Evolutionary conservation across 371 early-diverging fungal species (phyloP), one percentile per base, ranked within the genome.

Genomic region (Apophysomyces variabilis): DNA sequence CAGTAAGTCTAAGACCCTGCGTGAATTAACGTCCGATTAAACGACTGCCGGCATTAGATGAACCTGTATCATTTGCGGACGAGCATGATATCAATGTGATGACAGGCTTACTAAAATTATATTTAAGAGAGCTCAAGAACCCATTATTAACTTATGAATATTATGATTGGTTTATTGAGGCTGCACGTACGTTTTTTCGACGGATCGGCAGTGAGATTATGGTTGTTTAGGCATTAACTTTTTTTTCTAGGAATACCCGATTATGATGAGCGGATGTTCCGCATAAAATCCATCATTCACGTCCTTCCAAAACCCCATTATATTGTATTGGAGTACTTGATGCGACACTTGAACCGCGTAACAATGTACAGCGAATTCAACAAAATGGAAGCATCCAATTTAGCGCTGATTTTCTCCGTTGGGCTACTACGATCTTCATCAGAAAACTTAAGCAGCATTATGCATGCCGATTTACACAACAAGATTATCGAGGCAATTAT

Each of bases 351-450:
- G 47, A 72, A 79, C 38, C 78, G 74, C 43, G 90, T 94, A 1
- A 80, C 89, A 3, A 77, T 80, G 4, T 78, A 89, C 38, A 77
- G 87, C 39, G 86, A 85, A 5, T 74, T 82, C n/a, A 95, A 93
- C 72, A 95, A 95, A 74, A 95, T 95, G 95, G 94, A 95, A 66
- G 75, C 90, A 26, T 79, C 88, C 4, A 95, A 94, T 72, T 71
- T 95, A 16, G 94, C 95, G 5, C 87, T 93, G 57, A 93, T 93
- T 7, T 93, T 95, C 72, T 92, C 93, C 0, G 84, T 87, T 6
- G 87, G 85, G 7, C 61, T 89, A 38, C 61, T 89, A 21, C 77
- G 87, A 38, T 74, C 85, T 3, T 71, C 71, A 12, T 73, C 76
- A 35, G 83, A 85, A 39, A 82, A 83, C 67, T 26, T 86, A 38